Evolutionary conservation across 192 early-diverging fungal genomes (phyloP).

Genomic region (Mortierella claussenii): DNA sequence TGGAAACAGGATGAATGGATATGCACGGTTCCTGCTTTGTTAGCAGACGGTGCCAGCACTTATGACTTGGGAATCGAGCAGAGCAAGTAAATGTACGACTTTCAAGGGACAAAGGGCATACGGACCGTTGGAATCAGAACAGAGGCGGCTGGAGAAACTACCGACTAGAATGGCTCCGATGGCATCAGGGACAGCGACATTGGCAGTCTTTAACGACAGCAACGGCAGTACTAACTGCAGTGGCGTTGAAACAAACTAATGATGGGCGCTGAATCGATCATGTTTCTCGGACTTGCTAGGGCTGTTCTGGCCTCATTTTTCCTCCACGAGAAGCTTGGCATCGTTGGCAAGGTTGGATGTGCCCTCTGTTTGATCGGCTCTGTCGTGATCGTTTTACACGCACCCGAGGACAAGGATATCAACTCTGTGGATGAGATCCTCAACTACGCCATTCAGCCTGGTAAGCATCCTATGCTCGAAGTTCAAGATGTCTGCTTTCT

Average conservation of each 20-base stretch:
- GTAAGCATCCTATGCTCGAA: slow-evolving; percentile 35
- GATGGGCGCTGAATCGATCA: too few relatives aligned
- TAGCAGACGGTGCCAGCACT: neutral
- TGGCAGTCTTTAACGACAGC: too few relatives aligned
- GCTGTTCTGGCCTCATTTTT: slow-evolving; percentile 90
- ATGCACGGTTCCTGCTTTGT: neutral
- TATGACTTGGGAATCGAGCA: neutral
- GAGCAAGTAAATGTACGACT: neutral
- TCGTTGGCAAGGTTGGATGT: slow-evolving; percentile 89
- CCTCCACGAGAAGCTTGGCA: slow-evolving; percentile 86
- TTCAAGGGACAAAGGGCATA: neutral
- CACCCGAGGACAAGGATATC: slow-evolving; percentile 85
- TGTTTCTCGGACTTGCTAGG: too few relatives aligned
- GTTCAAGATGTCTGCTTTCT: neutral
- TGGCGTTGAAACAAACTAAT: too few relatives aligned
- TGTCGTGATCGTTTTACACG: slow-evolving; percentile 87
- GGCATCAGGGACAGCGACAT: too few relatives aligned
- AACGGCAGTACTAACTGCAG: too few relatives aligned
- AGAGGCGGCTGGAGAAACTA: neutral
- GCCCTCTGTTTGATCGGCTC: slow-evolving; percentile 90
- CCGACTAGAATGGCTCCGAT: too few relatives aligned
- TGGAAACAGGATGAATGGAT: slow-evolving; percentile 7
- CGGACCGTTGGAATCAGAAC: slow-evolving; percentile 26
- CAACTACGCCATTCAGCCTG: slow-evolving; percentile 79
- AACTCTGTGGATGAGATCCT: slow-evolving; percentile 88